Conservation (phyloP, 2,329 filamentous ascomycete species). For the Ophiostoma quercus region DNA sequence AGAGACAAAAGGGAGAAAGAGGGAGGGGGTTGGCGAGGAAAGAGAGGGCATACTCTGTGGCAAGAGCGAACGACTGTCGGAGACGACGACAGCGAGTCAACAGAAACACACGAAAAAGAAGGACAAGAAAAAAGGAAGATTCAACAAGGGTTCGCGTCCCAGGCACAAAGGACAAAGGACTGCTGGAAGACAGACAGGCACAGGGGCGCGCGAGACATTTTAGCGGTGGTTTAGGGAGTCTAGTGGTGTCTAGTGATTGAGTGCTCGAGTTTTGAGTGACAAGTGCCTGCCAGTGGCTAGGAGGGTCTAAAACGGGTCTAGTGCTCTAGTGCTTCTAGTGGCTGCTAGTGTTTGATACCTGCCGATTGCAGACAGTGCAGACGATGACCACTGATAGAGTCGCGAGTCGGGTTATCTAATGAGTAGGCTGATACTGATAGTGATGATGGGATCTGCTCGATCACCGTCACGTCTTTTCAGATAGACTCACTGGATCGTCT, state of each 20-base stretch:
- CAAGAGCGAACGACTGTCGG: neutral
- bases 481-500: no score
- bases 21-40: no score
- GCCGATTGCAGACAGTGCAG: neutral
- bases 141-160: neutral
- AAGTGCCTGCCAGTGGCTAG: neutral
- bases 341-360: no score
- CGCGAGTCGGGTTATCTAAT: neutral
- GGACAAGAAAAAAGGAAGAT: neutral
- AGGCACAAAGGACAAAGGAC: constrained; percentile 9
- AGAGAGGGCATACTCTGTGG: neutral
- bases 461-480: neutral
- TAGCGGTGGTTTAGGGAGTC: neutral
- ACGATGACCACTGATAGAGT: neutral
- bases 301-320: neutral
- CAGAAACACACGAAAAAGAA: neutral
- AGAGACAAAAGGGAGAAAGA: constrained; percentile 4
- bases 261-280: no score
- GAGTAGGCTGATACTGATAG: no score
- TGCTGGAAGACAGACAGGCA: neutral
- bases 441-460: neutral
- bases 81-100: neutral
- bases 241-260: neutral
- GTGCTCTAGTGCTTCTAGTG: neutral
- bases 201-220: neutral